These are phyloP conservation scores for Candida taoyuanica DNA, from an alignment of 805 yeast species.

Conservation along the genomic window DNA sequence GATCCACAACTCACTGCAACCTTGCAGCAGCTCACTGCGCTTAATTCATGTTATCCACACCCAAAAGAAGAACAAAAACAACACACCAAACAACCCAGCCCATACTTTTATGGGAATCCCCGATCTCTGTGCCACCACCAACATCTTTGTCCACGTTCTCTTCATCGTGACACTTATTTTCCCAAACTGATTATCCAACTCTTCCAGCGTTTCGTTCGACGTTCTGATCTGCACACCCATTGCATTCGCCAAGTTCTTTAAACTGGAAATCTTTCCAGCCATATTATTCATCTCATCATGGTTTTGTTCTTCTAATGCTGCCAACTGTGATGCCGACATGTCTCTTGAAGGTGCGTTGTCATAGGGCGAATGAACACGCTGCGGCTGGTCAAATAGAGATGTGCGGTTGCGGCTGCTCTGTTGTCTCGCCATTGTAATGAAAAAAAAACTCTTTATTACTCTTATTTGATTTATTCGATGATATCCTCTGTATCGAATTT, in stretches of 20 bases:
- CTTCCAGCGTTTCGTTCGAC: conserved; percentile 41
- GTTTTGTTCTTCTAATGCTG: conserved; percentile 62
- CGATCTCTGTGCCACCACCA: conserved; percentile 57
- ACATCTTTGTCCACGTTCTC: conserved; percentile 51
- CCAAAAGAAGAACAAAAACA: conserved; percentile 47
- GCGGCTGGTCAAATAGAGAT: conserved; percentile 24
- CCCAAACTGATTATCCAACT: conserved; percentile 42
- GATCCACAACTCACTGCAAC: too few species aligned
- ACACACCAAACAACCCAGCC: conserved; percentile 45
- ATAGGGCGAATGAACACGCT: conserved; percentile 40
- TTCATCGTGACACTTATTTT: conserved; percentile 43
- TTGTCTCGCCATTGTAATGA: conserved; percentile 13
- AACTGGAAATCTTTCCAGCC: conserved; percentile 47
- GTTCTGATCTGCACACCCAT: conserved; percentile 66
- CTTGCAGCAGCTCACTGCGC: too few species aligned
- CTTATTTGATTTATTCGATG: too few species aligned
- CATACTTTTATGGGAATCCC: conserved; percentile 64
- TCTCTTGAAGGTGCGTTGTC: conserved; percentile 32
- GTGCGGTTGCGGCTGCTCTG: conserved; percentile 18
- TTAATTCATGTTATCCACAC: conserved; percentile 40
- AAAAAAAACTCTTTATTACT: too few species aligned
- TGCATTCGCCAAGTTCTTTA: conserved; percentile 50
- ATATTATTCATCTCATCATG: conserved; percentile 54
- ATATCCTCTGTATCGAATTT: too few species aligned
- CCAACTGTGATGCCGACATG: conserved; percentile 47